These are phyloP conservation scores for Malus domestica DNA, from an alignment of 306 rosid genomes.

Conservation along the genomic window ASM211411v1 NC_041796.1:19323501-19324000, in stretches of 20 bases:
- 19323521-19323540: background rate
- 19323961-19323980: background rate
- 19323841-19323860: background rate
- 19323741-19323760: background rate
- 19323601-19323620: background rate
- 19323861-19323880: background rate
- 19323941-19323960: background rate
- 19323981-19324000: background rate
- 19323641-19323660: background rate
- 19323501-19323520: background rate
- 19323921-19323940: background rate
- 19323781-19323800: conserved; percentile 1
- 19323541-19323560: background rate
- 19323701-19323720: background rate
- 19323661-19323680: background rate
- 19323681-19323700: background rate
- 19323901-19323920: background rate
- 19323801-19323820: conserved; percentile 1
- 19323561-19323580: background rate
- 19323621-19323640: background rate
- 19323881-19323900: background rate
- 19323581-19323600: background rate
- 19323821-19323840: background rate
- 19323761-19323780: background rate
- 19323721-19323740: background rate